Evolutionary conservation across 1,284 basidiomycete genomes (phyloP).

Genomic region (Meira miltonrushii): DNA sequence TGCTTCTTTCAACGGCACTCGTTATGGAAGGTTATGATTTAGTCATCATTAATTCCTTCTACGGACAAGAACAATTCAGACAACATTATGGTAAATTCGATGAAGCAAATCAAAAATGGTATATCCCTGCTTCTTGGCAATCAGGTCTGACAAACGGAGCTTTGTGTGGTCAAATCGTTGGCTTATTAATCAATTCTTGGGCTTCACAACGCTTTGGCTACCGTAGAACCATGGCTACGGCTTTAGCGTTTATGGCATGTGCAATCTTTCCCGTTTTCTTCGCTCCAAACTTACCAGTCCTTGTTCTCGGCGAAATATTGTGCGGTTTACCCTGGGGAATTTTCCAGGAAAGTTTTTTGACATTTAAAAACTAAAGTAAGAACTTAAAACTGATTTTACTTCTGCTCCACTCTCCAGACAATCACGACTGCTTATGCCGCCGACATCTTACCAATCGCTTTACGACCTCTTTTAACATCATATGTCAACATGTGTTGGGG

Average conservation of each 20-base stretch:
- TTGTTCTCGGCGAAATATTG: slow-evolving; percentile 52
- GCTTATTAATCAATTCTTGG: slow-evolving; percentile 53
- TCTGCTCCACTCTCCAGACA: no score
- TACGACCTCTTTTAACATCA: slow-evolving; percentile 55
- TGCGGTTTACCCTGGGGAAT: slow-evolving; percentile 53
- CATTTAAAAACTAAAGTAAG: no score
- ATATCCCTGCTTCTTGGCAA: slow-evolving; percentile 55
- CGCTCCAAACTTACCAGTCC: slow-evolving; percentile 51
- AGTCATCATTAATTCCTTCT: slow-evolving; percentile 46
- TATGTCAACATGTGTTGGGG: slow-evolving; percentile 53
- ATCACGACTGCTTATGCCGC: slow-evolving; percentile 56
- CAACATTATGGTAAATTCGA: slow-evolving; percentile 37
- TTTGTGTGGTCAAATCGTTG: slow-evolving; percentile 50
- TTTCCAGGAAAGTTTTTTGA: no score
- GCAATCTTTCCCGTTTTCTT: slow-evolving; percentile 54
- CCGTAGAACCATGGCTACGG: slow-evolving; percentile 48
- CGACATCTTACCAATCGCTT: slow-evolving; percentile 55
- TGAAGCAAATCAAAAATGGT: slow-evolving; percentile 34
- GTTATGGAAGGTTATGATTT: slow-evolving; percentile 45
- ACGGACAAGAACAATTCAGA: slow-evolving; percentile 29
- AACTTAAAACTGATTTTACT: no score
- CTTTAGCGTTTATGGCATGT: slow-evolving; percentile 46
- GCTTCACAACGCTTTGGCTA: slow-evolving; percentile 55
- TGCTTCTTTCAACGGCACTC: background rate
- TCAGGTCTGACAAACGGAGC: slow-evolving; percentile 44